These are phyloP conservation scores for Sugiyamaella xylanicola DNA, from an alignment of 1,139 yeast species.

Conservation along the genomic window DNA sequence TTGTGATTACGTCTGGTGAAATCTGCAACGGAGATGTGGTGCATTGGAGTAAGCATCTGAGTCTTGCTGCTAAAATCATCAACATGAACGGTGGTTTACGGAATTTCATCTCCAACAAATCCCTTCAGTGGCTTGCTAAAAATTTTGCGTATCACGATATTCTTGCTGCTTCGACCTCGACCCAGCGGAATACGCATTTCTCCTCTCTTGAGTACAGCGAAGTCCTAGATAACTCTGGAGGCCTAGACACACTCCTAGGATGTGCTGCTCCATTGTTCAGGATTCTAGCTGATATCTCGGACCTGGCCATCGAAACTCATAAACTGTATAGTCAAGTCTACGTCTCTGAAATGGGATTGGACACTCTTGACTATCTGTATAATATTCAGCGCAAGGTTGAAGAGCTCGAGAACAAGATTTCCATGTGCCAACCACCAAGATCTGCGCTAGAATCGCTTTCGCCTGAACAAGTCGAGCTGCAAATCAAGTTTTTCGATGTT, in stretches of 20 bases:
- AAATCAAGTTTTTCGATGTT: slow-evolving; percentile 69
- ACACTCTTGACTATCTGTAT: slow-evolving; percentile 31
- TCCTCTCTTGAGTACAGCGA: slow-evolving; percentile 49
- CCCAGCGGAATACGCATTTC: slow-evolving; percentile 41
- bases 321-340: slow-evolving; percentile 21
- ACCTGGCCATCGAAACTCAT: slow-evolving; percentile 54
- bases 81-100: slow-evolving; percentile 36
- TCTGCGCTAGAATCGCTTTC: slow-evolving; percentile 52
- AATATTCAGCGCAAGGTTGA: slow-evolving; percentile 47
- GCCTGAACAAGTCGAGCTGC: slow-evolving; percentile 61
- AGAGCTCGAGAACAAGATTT: slow-evolving; percentile 53
- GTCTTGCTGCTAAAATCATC: slow-evolving; percentile 35
- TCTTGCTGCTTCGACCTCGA: slow-evolving; percentile 56
- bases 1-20: slow-evolving; percentile 52
- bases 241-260: slow-evolving; percentile 73
- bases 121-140: slow-evolving; percentile 73
- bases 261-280: slow-evolving; percentile 67
- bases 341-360: slow-evolving; percentile 11
- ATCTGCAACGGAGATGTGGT: slow-evolving; percentile 37
- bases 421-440: slow-evolving; percentile 56
- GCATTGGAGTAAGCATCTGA: slow-evolving; percentile 37
- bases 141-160: slow-evolving; percentile 83
- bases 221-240: slow-evolving; percentile 44
- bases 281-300: slow-evolving; percentile 68
- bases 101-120: slow-evolving; percentile 54